These are phyloP conservation scores for Clonostachys rhizophaga DNA, from an alignment of 2,329 filamentous ascomycete genomes.

Conservation along the genomic window DNA sequence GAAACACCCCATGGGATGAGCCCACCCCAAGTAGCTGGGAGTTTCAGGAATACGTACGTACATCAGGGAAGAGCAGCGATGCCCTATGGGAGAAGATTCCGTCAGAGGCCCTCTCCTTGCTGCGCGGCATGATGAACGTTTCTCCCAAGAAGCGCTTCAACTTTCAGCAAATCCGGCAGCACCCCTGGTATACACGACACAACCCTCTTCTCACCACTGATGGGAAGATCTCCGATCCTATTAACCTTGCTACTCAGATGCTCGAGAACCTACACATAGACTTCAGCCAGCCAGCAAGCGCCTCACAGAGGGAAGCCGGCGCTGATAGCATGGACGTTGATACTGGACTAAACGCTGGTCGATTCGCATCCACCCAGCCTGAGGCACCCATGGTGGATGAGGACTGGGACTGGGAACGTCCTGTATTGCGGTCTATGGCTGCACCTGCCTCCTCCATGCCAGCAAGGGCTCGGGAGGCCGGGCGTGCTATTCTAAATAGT, in stretches of 20 bases:
- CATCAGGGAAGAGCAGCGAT: slow-evolving; percentile 76
- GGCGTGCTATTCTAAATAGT: slow-evolving; percentile 48
- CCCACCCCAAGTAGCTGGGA: slow-evolving; percentile 84
- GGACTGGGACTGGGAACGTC: slow-evolving; percentile 85
- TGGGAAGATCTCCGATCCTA: slow-evolving; percentile 71
- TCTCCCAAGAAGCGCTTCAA: slow-evolving; percentile 72
- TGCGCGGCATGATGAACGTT: slow-evolving; percentile 90
- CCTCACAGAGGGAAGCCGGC: slow-evolving; percentile 25
- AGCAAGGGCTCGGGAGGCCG: slow-evolving; percentile 20
- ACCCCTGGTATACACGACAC: slow-evolving; percentile 88
- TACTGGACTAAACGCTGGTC: slow-evolving; percentile 31
- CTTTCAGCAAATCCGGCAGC: slow-evolving; percentile 80
- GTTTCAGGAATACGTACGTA: slow-evolving; percentile 80
- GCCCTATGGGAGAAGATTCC: slow-evolving; percentile 82
- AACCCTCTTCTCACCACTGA: slow-evolving; percentile 74
- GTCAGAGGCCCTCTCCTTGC: slow-evolving; percentile 67
- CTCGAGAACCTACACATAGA: slow-evolving; percentile 87
- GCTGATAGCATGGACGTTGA: slow-evolving; percentile 70
- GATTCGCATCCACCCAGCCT: slow-evolving; percentile 79
- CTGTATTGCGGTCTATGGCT: slow-evolving; percentile 49
- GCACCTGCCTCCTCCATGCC: slow-evolving; percentile 28
- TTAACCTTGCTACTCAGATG: slow-evolving; percentile 90
- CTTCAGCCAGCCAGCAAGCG: slow-evolving; percentile 64
- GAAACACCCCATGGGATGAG: slow-evolving; percentile 97
- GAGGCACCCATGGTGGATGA: slow-evolving; percentile 71